Conservation (phyloP, 139 green algal species). For the Micractinium conductrix region DNA sequence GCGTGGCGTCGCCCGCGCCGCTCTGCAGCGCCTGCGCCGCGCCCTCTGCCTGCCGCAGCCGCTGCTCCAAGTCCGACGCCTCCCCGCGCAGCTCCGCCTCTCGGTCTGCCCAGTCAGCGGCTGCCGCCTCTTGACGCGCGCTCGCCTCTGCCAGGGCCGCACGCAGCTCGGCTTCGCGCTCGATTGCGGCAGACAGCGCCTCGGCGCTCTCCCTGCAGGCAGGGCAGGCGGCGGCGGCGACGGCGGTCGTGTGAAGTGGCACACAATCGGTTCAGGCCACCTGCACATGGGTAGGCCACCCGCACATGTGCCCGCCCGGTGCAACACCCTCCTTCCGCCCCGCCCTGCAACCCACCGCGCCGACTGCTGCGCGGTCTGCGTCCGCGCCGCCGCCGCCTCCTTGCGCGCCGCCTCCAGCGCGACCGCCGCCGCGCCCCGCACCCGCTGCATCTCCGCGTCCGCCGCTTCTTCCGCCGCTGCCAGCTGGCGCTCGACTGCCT, state of each 20-base stretch:
- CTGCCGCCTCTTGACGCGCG: slow-evolving; percentile 32
- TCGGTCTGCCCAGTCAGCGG: slow-evolving; percentile 31
- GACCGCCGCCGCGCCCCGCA: background rate
- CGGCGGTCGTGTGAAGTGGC: no score
- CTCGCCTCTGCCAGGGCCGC: slow-evolving; percentile 36
- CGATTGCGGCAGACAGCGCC: slow-evolving; percentile 40
- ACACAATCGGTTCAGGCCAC: background rate
- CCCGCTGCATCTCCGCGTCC: slow-evolving; percentile 20
- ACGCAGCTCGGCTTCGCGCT: slow-evolving; percentile 50
- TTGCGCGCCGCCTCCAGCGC: slow-evolving; percentile 34
- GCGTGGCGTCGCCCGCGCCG: slow-evolving; percentile 36
- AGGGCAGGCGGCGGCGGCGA: background rate
- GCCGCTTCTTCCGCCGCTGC: background rate
- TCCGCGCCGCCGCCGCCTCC: slow-evolving; percentile 4
- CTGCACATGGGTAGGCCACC: no score
- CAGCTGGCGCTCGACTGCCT: slow-evolving; percentile 16
- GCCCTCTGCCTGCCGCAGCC: slow-evolving; percentile 48
- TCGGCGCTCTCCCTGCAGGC: slow-evolving; percentile 31
- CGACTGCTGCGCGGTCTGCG: background rate
- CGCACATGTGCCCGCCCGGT: no score
- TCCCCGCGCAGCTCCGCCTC: slow-evolving; percentile 50
- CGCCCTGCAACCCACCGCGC: background rate
- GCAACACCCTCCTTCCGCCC: no score
- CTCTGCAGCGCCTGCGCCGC: slow-evolving; percentile 44
- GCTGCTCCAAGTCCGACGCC: slow-evolving; percentile 39